A percentile compares a stretch with the other conserved stretches of the same genome.
Conservation (phyloP, 1,139 yeast genomes). For the Protomyces pachydermus region DNA sequence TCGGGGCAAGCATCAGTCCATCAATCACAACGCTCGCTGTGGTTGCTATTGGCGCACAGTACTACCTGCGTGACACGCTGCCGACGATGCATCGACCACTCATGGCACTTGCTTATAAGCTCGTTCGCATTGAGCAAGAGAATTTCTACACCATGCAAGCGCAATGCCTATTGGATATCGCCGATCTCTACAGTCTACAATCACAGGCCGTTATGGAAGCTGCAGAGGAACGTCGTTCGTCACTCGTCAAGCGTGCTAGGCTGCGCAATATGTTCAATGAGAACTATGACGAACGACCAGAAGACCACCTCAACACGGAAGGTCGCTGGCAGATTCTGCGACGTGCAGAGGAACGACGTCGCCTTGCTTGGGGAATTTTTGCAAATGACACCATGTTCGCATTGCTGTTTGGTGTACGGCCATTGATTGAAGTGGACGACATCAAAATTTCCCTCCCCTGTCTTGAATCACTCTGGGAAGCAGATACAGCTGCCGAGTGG, state of each 20-base stretch:
- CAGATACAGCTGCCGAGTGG: slow-evolving; percentile 22
- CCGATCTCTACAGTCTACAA: slow-evolving; percentile 13
- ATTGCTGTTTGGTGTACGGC: slow-evolving; percentile 8
- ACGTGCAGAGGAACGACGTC: slow-evolving; percentile 21
- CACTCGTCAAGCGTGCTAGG: slow-evolving; percentile 6
- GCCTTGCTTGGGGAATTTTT: slow-evolving; percentile 22
- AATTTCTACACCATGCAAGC: slow-evolving; percentile 19
- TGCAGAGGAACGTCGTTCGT: slow-evolving; percentile 19
- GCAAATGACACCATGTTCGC: slow-evolving; percentile 13
- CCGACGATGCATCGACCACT: slow-evolving; percentile 3
- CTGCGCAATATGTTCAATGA: slow-evolving; percentile 11
- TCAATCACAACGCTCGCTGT: slow-evolving; percentile 13
- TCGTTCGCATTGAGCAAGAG: slow-evolving; percentile 14
- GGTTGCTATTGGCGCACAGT: slow-evolving; percentile 17
- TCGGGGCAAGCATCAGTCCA: slow-evolving; percentile 6
- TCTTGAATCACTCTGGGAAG: slow-evolving; percentile 17
- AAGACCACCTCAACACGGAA: slow-evolving; percentile 16
- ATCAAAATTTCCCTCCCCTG: slow-evolving; percentile 14
- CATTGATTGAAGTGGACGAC: slow-evolving; percentile 11
- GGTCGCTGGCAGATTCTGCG: slow-evolving; percentile 24
- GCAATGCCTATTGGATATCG: slow-evolving; percentile 14
- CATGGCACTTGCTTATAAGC: slow-evolving; percentile 3
- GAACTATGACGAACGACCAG: slow-evolving; percentile 23
- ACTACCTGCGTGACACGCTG: not conserved
- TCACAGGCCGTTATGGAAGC: slow-evolving; percentile 10